Base-by-base conservation (phyloP, 73 alveolate species). In the Diophrys sp. region DNA sequence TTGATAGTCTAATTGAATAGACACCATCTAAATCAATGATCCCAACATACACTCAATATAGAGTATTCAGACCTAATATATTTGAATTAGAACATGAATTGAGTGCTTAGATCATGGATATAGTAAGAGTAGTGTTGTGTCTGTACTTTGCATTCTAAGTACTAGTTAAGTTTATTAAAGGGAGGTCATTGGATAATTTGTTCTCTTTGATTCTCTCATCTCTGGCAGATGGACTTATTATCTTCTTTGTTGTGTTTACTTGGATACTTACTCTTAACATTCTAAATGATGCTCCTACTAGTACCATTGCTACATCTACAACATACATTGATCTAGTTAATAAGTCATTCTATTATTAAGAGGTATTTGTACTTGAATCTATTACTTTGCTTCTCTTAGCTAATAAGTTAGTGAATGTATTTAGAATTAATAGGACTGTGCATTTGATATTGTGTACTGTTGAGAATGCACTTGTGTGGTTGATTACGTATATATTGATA, bases 341-440 rank as follows among this genome's bases (percentile, higher is more conserved):
- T 18, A 1, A 68, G 29, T 44, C 75, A 5, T 44, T 11, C 62
- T 44, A 18, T 5, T 44, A 44, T 44, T 5, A 44, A 44, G 5
- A 44, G 18, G 18, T 31, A 2, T 68, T 68, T 28, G 31, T 68
- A 25, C 29, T 68, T 68, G 75, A 68, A 24, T 18, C 75, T 24
- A 68, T 68, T 23, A 31, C 31, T 18, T 31, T 68, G 54, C 26
- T 25, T 2, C 5, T 68, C 18, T 26, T 68, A 23, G 29, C 31
- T 26, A 25, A 68, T 31, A 68, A 68, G 54, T 23, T 68, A 26
- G 55, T 68, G 1, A 28, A 25, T n/a, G 31, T 68, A 18, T 68
- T 68, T 31, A 68, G 75, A 28, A 26, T 68, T 1, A 68, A 68
- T 28, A 25, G 75, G 54, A 25, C 23, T 68, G 75, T 68, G 2